phyloP scores from a whole-genome alignment of 345 rosid species.

The Hibiscus syriacus region DNA sequence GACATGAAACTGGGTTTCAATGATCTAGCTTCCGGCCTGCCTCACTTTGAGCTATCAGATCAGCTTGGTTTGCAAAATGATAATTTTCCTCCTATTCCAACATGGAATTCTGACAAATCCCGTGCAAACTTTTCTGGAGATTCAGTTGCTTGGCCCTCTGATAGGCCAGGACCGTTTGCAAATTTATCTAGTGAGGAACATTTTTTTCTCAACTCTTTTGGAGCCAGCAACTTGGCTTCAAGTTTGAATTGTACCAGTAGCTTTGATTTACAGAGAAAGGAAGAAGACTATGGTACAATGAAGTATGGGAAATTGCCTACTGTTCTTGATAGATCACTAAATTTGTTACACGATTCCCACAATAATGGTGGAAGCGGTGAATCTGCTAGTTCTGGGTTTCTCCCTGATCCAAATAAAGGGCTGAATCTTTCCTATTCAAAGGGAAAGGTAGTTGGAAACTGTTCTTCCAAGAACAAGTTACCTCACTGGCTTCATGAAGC shows the following conservation, averaged over 20 bases:
- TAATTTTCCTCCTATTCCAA: constrained; percentile 48
- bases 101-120: constrained; percentile 39
- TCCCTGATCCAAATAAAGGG: constrained; percentile 32
- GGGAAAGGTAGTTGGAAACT: constrained; percentile 65
- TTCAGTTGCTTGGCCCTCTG: constrained; percentile 62
- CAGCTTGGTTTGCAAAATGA: constrained; percentile 57
- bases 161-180: constrained; percentile 40
- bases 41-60: constrained; percentile 52
- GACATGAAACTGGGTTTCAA: constrained; percentile 90
- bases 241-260: constrained; percentile 42
- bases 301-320: constrained; percentile 56
- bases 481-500: constrained; percentile 99
- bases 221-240: constrained; percentile 53
- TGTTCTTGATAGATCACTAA: constrained; percentile 60
- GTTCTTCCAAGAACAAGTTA: constrained; percentile 63
- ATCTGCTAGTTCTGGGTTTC: constrained; percentile 32
- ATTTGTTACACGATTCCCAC: constrained; percentile 37
- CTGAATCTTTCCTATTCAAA: constrained; percentile 35
- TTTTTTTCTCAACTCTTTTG: constrained; percentile 63
- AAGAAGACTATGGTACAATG: constrained; percentile 38
- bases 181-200: constrained; percentile 49
- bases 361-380: constrained; percentile 46
- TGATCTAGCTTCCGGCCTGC: constrained; percentile 45
- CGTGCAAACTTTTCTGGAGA: constrained; percentile 40
- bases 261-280: constrained; percentile 39